phyloP scores from a whole-genome alignment of 208 protist species.

The Leishmania guyanensis region DNA sequence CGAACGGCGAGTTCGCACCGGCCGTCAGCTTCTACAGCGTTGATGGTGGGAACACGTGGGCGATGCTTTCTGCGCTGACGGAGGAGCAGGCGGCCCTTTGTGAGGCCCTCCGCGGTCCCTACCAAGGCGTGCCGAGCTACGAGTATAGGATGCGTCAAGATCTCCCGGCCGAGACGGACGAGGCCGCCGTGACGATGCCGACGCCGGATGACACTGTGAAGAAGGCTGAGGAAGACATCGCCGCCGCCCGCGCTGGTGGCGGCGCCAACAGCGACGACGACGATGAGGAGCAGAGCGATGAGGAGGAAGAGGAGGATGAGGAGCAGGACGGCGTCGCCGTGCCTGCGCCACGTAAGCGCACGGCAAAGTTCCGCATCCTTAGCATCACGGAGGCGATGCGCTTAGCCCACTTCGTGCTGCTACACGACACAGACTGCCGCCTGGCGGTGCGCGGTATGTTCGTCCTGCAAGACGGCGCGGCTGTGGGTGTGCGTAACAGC shows the following conservation, averaged over 20 bases:
- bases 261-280: conserved; percentile 33
- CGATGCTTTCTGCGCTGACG: conserved; percentile 51
- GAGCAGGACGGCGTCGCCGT: conserved; percentile 56
- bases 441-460: conserved; percentile 80
- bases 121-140: conserved; percentile 79
- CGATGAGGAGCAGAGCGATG: conserved; percentile 53
- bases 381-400: conserved; percentile 75
- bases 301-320: conserved; percentile 63
- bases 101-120: conserved; percentile 80
- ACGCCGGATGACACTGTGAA: conserved; percentile 45
- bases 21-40: conserved; percentile 77
- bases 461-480: conserved; percentile 42
- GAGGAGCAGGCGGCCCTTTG: conserved; percentile 80
- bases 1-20: conserved; percentile 60
- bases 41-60: conserved; percentile 85
- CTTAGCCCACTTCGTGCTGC: conserved; percentile 83
- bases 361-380: conserved; percentile 82
- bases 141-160: conserved; percentile 86
- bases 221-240: conserved; percentile 47
- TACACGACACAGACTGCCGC: conserved; percentile 79
- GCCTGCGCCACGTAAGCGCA: conserved; percentile 39
- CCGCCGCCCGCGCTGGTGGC: conserved; percentile 17
- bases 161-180: conserved; percentile 69
- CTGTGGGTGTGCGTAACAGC: conserved; percentile 62
- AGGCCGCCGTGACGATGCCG: conserved; percentile 54